Percentiles rank a stretch among this genome's conserved stretches.
Evolutionary conservation across 352 stramenopile genomes (phyloP).

Genomic region (Phytophthora aleatoria): DNA sequence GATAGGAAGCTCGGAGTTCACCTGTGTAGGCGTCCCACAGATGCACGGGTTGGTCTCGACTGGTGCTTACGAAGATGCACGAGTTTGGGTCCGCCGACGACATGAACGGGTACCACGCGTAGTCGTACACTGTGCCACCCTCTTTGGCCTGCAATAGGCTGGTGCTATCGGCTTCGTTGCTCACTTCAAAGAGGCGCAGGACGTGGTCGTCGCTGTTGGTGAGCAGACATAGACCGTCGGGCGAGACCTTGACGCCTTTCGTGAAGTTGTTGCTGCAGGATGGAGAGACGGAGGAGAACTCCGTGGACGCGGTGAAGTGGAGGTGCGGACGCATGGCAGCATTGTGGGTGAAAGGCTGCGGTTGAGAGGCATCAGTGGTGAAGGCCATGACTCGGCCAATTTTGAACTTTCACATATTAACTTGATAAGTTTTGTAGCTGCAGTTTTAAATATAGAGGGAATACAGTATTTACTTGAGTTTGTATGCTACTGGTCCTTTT

Average conservation of each 20-base stretch:
- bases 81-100: constrained; percentile 69
- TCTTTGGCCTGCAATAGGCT: constrained; percentile 69
- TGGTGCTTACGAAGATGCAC: constrained; percentile 88
- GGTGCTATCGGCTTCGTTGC: constrained; percentile 2
- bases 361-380: constrained; percentile 1
- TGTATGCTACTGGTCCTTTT: too few species aligned
- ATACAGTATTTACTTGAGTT: too few species aligned
- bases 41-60: constrained; percentile 88
- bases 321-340: constrained; percentile 21
- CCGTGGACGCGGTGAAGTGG: constrained; percentile 31
- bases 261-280: constrained; percentile 73
- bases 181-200: constrained; percentile 80
- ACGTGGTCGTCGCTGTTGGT: constrained; percentile 84
- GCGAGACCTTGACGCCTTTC: constrained; percentile 72
- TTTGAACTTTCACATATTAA: too few species aligned
- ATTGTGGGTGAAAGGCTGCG: constrained; percentile 20
- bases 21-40: constrained; percentile 93
- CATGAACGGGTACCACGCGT: constrained; percentile 90
- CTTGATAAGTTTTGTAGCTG: too few species aligned
- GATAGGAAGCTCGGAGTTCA: constrained; percentile 78
- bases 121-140: constrained; percentile 87
- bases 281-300: constrained; percentile 30
- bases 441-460: too few species aligned
- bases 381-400: neutral
- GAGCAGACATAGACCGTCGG: constrained; percentile 87